phyloP scores from a whole-genome alignment of 768 basidiomycete genomes.

The Suillus spraguei region DNA sequence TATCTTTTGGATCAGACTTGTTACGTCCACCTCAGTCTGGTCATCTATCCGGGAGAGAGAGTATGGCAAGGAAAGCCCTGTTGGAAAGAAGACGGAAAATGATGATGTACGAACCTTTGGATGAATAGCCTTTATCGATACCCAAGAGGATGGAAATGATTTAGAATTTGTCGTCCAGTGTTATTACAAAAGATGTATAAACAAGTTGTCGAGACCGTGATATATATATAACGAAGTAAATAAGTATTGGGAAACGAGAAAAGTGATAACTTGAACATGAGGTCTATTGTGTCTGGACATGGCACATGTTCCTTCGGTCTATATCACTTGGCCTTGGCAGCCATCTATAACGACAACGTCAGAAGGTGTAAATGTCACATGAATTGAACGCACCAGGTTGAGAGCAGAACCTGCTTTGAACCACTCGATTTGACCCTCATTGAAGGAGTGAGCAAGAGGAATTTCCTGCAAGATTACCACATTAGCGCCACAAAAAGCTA shows the following conservation, averaged over 20 bases:
- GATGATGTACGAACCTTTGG: constrained; percentile 1
- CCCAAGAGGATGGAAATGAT: not conserved
- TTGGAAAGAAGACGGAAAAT: constrained; percentile 29
- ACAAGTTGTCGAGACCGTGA: not conserved
- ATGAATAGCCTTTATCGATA: not conserved
- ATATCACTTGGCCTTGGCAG: constrained; percentile 50
- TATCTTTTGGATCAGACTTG: constrained; percentile 23
- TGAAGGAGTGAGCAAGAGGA: constrained; percentile 89
- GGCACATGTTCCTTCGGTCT: not conserved
- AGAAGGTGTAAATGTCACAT: not conserved
- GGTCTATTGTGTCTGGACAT: not conserved
- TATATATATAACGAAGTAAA: not conserved
- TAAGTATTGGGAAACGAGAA: not conserved
- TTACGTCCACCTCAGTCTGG: not conserved
- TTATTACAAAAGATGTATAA: constrained; percentile 8
- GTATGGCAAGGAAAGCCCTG: constrained; percentile 26
- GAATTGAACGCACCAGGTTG: constrained; percentile 63
- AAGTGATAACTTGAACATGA: not conserved
- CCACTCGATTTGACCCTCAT: constrained; percentile 97
- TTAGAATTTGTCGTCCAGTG: constrained; percentile 1
- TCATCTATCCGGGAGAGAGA: constrained; percentile 23
- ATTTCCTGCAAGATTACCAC: constrained; percentile 58
- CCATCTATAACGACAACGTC: constrained; percentile 51
- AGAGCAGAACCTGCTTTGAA: constrained; percentile 95
- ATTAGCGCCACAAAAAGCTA: constrained; percentile 16